Evolutionary conservation across 768 basidiomycete genomes (phyloP).

Genomic region (Albatrellus ellisii): DNA sequence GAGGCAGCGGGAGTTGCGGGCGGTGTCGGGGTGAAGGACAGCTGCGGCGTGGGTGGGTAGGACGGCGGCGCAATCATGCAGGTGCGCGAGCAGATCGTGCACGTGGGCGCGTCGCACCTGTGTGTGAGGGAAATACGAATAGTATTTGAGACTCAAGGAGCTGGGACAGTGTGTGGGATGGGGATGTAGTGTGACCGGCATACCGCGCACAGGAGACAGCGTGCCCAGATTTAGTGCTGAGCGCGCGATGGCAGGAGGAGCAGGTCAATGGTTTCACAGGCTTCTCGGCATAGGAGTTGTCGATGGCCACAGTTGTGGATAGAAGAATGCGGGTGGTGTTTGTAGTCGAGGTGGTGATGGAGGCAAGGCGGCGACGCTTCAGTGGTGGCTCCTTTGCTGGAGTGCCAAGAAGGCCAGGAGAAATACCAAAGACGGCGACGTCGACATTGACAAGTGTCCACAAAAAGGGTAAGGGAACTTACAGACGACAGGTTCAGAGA

Average conservation of each 20-base stretch:
- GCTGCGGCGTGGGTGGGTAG: constrained; percentile 24
- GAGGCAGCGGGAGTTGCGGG: constrained; percentile 14
- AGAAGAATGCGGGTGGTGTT: too few relatives aligned
- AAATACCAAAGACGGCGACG: background rate
- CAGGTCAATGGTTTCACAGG: background rate
- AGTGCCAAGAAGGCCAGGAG: background rate
- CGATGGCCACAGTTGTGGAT: background rate
- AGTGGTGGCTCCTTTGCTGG: background rate
- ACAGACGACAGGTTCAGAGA: too few relatives aligned
- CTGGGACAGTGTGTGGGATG: background rate
- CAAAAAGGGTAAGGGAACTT: too few relatives aligned
- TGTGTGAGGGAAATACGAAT: background rate
- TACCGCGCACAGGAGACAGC: constrained; percentile 2
- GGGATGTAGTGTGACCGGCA: background rate
- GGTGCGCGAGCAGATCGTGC: constrained; percentile 24
- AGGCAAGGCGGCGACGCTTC: background rate
- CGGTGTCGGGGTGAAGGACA: constrained; percentile 22
- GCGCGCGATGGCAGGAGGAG: constrained; percentile 2
- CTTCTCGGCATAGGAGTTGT: background rate
- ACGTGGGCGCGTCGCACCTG: constrained; percentile 23
- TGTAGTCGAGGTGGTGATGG: background rate
- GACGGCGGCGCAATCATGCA: constrained; percentile 24
- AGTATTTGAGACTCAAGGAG: background rate
- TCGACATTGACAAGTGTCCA: background rate
- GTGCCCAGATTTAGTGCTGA: constrained; percentile 2